Evolutionary conservation across 2,329 filamentous ascomycete genomes (phyloP), one percentile per base, ranked within the genome.

Genomic region (Fusarium caatingaense): DNA sequence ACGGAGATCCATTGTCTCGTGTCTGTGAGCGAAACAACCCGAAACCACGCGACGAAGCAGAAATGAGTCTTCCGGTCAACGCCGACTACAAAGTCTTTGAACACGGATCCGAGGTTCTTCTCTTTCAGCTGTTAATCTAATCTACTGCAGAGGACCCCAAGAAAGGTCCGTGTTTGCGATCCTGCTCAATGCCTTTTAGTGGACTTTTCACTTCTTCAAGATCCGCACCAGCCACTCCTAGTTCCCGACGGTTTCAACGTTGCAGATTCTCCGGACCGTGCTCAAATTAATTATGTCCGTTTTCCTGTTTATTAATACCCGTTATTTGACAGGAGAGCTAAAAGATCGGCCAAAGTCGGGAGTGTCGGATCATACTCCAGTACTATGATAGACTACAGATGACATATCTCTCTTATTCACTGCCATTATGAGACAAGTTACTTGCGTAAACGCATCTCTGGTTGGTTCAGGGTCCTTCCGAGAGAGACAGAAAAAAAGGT

Each of bases 321-420:
- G 34, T 21, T 30, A 15, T 48, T 37, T 27, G 59, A 30, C 60
- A 48, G 41, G 28, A 56, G 15, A 30, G 11, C 41, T 60, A 41
- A 25, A 25, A 56, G 5, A 11, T 73, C 72, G 72, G 72, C 66
- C 72, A 74, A 74, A 73, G 64, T 58, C 72, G 72, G 72, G 27
- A 21, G 21, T 23, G 23, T 23, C 48, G 37, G 54, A 11, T 10
- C 42, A 8, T 63, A 16, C 23, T 28, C 41, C 21, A 64, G 37
- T 40, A 10, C 32, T 51, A 45, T 37, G 21, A 10, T 27, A 11
- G 27, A 27, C 27, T 27, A 28, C 8, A 42, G 3, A 42, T 42
- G 41, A 42, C 20, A 42, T 42, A 42, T 42, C 41, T 15, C 18
- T 40, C 32, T 27, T 41, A 40, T 41, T 51, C 23, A 40, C 13